Percentiles rank a stretch among this genome's conserved stretches.
Evolutionary conservation across 345 rosid species (phyloP).

Genomic region (Durio zibethinus): DNA sequence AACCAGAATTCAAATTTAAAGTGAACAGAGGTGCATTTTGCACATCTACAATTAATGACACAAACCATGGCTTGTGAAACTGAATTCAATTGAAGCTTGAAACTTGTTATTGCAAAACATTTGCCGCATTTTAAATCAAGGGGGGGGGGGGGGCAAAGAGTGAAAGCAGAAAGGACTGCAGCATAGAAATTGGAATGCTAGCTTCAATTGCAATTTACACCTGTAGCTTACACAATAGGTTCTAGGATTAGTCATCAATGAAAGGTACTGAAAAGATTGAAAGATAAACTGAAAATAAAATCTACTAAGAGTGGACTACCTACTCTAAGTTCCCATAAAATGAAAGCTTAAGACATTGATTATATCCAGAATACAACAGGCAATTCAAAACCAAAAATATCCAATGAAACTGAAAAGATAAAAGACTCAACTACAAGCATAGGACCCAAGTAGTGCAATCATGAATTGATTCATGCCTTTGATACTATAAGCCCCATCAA

Average conservation of each 20-base stretch:
- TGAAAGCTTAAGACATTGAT: background rate
- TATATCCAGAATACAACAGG: background rate
- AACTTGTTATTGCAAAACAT: background rate
- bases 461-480: background rate
- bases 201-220: background rate
- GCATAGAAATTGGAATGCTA: background rate
- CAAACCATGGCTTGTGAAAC: background rate
- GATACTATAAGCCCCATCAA: background rate
- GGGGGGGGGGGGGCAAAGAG: background rate
- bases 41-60: slow-evolving; percentile 5
- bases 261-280: background rate
- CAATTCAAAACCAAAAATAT: background rate
- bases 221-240: background rate
- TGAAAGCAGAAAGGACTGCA: background rate
- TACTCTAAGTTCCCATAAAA: background rate
- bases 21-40: background rate
- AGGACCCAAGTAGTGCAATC: background rate
- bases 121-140: background rate
- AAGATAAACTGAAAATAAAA: background rate
- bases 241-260: background rate
- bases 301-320: background rate
- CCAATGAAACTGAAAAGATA: background rate
- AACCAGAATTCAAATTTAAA: background rate
- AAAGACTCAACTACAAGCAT: background rate
- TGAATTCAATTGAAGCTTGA: slow-evolving; percentile 3